Conservation (phyloP, 768 basidiomycete species). For the Leccinum sublutescens region DNA sequence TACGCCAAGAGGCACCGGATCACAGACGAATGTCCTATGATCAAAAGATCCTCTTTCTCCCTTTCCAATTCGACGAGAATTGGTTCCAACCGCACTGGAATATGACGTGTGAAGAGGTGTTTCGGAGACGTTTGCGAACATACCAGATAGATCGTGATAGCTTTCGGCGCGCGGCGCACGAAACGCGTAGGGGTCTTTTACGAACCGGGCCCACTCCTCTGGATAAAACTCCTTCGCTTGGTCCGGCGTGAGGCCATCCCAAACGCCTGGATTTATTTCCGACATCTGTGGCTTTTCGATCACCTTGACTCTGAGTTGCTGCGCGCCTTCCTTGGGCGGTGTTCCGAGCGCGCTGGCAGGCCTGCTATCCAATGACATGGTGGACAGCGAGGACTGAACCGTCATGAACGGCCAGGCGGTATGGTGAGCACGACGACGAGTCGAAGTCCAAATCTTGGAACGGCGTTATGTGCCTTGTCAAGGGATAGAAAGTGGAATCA, state of each 20-base stretch:
- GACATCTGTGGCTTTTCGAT: constrained; percentile 96
- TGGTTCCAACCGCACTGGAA: constrained; percentile 88
- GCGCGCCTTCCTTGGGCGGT: constrained; percentile 6
- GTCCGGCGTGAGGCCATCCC: constrained; percentile 93
- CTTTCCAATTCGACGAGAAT: constrained; percentile 92
- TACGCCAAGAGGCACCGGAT: constrained; percentile 94
- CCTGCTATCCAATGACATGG: background rate
- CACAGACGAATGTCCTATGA: constrained; percentile 96
- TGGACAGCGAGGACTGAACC: constrained; percentile 42
- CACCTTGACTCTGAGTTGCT: constrained; percentile 65
- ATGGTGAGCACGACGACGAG: constrained; percentile 88
- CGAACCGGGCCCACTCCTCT: constrained; percentile 87
- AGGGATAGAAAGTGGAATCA: constrained; percentile 21
- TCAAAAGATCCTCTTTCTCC: constrained; percentile 90
- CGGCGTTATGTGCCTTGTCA: background rate
- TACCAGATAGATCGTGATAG: constrained; percentile 92
- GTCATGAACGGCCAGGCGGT: constrained; percentile 93
- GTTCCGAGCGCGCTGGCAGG: background rate
- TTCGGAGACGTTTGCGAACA: constrained; percentile 16
- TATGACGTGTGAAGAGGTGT: background rate
- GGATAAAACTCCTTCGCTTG: constrained; percentile 90
- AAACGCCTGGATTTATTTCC: constrained; percentile 97
- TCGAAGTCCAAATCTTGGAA: constrained; percentile 92
- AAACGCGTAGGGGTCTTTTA: constrained; percentile 90
- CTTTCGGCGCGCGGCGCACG: constrained; percentile 93